Base-by-base conservation (phyloP, 768 basidiomycete species). In the Termitomyces sp. region DNA sequence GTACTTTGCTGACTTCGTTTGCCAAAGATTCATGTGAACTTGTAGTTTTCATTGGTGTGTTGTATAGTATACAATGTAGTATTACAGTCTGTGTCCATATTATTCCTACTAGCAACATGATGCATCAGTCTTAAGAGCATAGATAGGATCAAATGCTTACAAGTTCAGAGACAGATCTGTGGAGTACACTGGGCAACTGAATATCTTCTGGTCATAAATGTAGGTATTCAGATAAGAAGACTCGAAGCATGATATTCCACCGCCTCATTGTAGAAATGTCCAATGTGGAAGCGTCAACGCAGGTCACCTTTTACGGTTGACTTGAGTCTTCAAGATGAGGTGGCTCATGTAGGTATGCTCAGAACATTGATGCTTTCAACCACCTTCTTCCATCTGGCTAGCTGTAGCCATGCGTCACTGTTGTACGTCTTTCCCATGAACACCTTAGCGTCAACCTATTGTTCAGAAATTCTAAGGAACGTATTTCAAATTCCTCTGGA, bases 221-320 rank as follows among this genome's bases (percentile, higher is more conserved):
- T 2, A 98, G 81, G 73, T 98, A 99, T 75, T 98, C 97, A 1
- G 90, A 81, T 67, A 94, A 83, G 70, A 98, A 95, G 0, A 97
- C 84, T 36, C 96, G 81, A 42, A 98, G 70, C 55, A 99, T 82
- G 35, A 96, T 76, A 70, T 91, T 92, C 97, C 97, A 98, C 24
- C 91, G 81, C 50, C 88, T 84, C 82, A 98, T 84, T 0, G 94
- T 96, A 8, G 90, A 83, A 49, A 92, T 75, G 68, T 98, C 90
- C 48, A 98, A 78, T 1, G 90, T 93, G 22, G 87, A 83, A 8
- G 89, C 94, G 73, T 98, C 92, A 73, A n/a, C n/a, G n/a, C n/a
- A n/a, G n/a, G n/a, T n/a, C n/a, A n/a, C n/a, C n/a, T n/a, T n/a
- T n/a, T n/a, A n/a, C n/a, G n/a, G n/a, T n/a, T n/a, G n/a, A n/a